Base-by-base conservation (phyloP, 2,329 filamentous ascomycete species). In the Monilinia laxa region DNA sequence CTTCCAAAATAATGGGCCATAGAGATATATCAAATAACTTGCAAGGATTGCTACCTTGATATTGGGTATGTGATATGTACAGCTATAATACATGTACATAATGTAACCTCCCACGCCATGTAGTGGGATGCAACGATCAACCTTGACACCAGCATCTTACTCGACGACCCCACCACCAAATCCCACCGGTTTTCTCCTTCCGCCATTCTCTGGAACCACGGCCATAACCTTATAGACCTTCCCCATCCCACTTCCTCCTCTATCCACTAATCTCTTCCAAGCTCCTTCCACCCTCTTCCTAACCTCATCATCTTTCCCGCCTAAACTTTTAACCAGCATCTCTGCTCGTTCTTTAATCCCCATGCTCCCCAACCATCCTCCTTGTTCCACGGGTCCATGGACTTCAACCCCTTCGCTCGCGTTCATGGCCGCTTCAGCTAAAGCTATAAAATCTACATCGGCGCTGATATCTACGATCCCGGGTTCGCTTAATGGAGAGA, bases 151-250 rank as follows among this genome's bases (percentile, higher is more conserved):
- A 18, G 25, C 5, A 6, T 38, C 25, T n/a, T 62, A 62, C 38
- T 12, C 45, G 9, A 40, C 45, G 28, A 62, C 58, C 2, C 58
- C 31, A 0, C 94, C 95, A 0, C 95, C 95, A 80, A 99, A 98
- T 0, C 95, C 95, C 65, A 97, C 93, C 2, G 94, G 94, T 68
- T 89, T 84, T 73, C 93, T 86, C 68, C 81, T 83, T 1, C 90
- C 89, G 47, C 83, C 84, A 70, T 90, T 91, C 78, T 93, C 90
- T 0, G 95, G 95, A 73, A 98, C 76, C 73, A 99, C 92, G 16
- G 93, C 91, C 83, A 99, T 84, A 31, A 87, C 93, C 80, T 98
- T 97, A 78, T 99, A 99, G 28, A 97, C 81, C 80, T 89, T 93
- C 0, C 95, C 95, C 95, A 99, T 99, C 0, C 93, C 94, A 62